phyloP scores from a whole-genome alignment of 2,329 filamentous ascomycete genomes.

The Fusarium sp. region DNA sequence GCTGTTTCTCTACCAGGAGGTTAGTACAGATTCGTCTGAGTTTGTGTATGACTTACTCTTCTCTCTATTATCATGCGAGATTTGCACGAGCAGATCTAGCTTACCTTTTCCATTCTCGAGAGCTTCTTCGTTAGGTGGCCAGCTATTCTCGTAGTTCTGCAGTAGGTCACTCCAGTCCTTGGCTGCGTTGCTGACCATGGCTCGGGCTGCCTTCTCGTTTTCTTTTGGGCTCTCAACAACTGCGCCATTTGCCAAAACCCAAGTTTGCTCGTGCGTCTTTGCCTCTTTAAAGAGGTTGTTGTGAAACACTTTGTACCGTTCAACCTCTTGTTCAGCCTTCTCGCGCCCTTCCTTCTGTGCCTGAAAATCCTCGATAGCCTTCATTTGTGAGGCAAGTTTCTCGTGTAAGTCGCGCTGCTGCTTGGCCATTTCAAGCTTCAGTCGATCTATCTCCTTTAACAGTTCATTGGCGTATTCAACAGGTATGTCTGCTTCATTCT shows the following conservation, averaged over 20 bases:
- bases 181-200: not conserved
- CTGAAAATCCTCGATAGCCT: not conserved
- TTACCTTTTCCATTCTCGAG: not conserved
- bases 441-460: conserved; percentile 12
- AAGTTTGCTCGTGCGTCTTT: not conserved
- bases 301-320: conserved; percentile 1
- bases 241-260: not conserved
- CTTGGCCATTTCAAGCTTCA: conserved; percentile 23
- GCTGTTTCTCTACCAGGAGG: not conserved
- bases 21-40: not conserved
- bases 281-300: not conserved
- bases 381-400: not conserved
- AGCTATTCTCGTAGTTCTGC: not conserved
- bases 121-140: not conserved
- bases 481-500: conserved; percentile 3
- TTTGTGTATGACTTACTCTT: not conserved
- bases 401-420: not conserved
- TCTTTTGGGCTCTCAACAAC: too few relatives aligned
- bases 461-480: conserved; percentile 27
- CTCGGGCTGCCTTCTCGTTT: too few relatives aligned
- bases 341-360: not conserved
- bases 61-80: not conserved
- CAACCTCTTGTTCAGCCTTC: not conserved
- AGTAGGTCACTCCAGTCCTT: not conserved
- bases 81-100: too few relatives aligned